phyloP scores from a whole-genome alignment of 164 flowering plant species.

The Piper betle region DNA sequence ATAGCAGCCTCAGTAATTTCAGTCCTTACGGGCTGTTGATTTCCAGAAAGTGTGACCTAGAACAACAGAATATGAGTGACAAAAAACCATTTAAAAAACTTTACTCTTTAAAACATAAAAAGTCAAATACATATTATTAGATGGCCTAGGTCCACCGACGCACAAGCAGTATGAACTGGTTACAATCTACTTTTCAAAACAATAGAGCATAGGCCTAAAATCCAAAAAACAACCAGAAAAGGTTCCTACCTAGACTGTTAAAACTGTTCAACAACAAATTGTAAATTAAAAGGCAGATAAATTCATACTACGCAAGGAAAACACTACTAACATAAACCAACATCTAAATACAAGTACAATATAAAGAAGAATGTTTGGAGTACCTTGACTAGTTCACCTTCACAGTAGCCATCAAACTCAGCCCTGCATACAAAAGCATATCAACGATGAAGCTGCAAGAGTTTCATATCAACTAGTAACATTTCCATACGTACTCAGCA shows the following conservation, averaged over 20 bases:
- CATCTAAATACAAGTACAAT: neutral
- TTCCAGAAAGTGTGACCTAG: slow-evolving; percentile 88
- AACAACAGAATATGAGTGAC: neutral
- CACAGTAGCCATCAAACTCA: slow-evolving; percentile 96
- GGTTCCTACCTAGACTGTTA: neutral
- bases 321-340: neutral
- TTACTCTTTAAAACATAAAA: neutral
- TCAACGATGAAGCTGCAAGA: neutral
- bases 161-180: too few relatives aligned
- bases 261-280: neutral
- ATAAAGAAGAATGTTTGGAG: neutral
- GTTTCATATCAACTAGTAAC: neutral
- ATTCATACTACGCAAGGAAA: neutral
- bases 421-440: slow-evolving; percentile 40
- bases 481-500: slow-evolving; percentile 47
- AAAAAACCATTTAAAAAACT: neutral
- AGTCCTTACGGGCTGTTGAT: slow-evolving; percentile 86
- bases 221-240: neutral
- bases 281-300: too few relatives aligned
- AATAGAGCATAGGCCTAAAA: neutral
- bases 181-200: too few relatives aligned
- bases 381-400: slow-evolving; percentile 87
- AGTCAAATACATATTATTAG: neutral
- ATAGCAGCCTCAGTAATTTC: slow-evolving; percentile 98
- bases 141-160: too few relatives aligned